Conservation (phyloP, 176 grass and related monocot genomes). For the Echinochloa phyllopogon region DNA sequence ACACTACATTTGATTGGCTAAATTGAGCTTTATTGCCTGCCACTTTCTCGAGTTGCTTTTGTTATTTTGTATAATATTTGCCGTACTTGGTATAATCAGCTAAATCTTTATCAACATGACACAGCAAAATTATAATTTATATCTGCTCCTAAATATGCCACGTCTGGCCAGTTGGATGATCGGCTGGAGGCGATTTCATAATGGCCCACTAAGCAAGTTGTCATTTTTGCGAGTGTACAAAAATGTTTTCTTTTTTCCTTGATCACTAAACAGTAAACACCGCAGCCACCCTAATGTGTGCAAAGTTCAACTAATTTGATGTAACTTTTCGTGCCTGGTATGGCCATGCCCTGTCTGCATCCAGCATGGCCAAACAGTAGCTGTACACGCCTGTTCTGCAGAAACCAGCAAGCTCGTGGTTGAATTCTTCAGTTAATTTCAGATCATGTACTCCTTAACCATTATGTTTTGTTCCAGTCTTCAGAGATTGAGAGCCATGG, state of each 20-base stretch:
- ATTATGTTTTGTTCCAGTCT: neutral
- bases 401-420: neutral
- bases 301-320: neutral
- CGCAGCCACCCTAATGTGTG: neutral
- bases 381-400: neutral
- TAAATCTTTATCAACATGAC: neutral
- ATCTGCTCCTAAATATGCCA: neutral
- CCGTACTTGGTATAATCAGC: neutral
- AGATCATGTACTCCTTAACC: neutral
- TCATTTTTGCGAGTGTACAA: too few relatives aligned
- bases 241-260: neutral
- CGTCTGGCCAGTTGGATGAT: slow-evolving; percentile 16
- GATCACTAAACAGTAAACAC: neutral
- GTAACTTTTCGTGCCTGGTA: neutral
- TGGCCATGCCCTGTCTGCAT: neutral
- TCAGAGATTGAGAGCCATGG: neutral
- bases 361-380: neutral
- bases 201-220: neutral
- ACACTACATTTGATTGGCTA: neutral
- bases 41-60: neutral
- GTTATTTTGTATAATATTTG: neutral
- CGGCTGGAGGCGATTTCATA: neutral
- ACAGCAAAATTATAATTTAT: neutral
- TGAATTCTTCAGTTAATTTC: neutral
- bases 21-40: neutral